Evolutionary conservation across 768 basidiomycete species (phyloP).

Genomic region (Butyriboletus loyo): DNA sequence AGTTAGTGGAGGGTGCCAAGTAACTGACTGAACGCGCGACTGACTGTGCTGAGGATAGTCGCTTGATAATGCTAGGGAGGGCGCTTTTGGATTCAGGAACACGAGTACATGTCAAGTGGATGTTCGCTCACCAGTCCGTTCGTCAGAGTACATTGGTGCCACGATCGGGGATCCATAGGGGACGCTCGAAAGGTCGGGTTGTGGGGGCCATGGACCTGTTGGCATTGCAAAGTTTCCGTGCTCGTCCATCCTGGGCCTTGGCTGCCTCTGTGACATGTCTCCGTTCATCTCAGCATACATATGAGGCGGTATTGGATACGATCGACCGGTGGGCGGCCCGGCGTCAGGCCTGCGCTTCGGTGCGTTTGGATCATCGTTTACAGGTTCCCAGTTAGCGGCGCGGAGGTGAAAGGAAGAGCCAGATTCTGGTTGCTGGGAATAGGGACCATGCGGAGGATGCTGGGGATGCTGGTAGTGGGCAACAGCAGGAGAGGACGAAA

Average conservation of each 20-base stretch:
- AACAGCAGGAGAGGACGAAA: conserved; percentile 22
- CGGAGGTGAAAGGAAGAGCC: conserved; percentile 50
- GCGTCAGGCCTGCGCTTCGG: conserved; percentile 35
- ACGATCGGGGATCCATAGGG: conserved; percentile 45
- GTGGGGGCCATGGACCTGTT: conserved; percentile 32
- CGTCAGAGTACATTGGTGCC: conserved; percentile 52
- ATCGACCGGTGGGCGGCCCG: conserved; percentile 32
- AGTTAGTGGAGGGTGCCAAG: conserved; percentile 17
- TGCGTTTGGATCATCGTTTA: conserved; percentile 35
- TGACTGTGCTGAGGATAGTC: conserved; percentile 43
- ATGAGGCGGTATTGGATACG: conserved; percentile 33
- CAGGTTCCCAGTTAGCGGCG: conserved; percentile 56
- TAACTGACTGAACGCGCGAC: conserved; percentile 26
- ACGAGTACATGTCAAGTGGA: conserved; percentile 7
- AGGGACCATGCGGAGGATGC: conserved; percentile 25
- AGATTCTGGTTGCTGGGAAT: conserved; percentile 29
- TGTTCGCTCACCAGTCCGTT: conserved; percentile 48
- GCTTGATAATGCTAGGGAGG: conserved; percentile 38
- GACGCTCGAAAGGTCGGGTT: conserved; percentile 32
- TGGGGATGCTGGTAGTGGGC: conserved; percentile 29
- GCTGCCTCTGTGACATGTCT: conserved; percentile 29
- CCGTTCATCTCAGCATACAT: conserved; percentile 36
- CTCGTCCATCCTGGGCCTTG: conserved; percentile 31
- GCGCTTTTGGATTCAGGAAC: conserved; percentile 17
- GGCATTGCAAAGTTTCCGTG: conserved; percentile 29